Evolutionary conservation across 345 rosid genomes (phyloP), one percentile per base, ranked within the genome.

Genomic region (Populus pruinosa): DNA sequence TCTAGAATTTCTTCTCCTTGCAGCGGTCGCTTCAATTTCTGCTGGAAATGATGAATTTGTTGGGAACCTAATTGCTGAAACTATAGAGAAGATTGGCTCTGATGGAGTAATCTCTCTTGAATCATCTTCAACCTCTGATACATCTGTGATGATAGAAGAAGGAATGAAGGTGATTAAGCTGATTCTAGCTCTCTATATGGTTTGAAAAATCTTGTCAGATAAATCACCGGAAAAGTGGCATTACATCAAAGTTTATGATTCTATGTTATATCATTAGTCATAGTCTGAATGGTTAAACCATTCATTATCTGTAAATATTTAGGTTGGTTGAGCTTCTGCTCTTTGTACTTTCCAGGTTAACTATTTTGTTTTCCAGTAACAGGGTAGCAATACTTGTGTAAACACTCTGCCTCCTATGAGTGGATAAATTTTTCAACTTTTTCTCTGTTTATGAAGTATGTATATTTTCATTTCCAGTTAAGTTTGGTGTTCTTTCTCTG

Each of bases 21-120:
- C 90, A 91, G 99, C 97, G 3, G 93, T 95, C 83, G 99, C 99
- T 20, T 85, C 96, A 47, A 85, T 95, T 74, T 91, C 99, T 89
- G 87, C 97, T 84, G 98, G 97, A 55, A 93, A 93, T 33, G 91
- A 95, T 84, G 99, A 93, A 17, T 90, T 87, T 70, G 77, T 91
- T 55, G 90, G 94, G 69, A 83, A 84, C 80, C 79, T 95, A 82
- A 83, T 93, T 79, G 93, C 89, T 64, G 92, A 93, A 68, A 86
- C 93, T 79, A 83, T 95, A 50, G 89, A 89, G 56, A 90, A 87
- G 86, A 91, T 95, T 75, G 99, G 97, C 23, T 86, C 90, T 39
- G 92, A 95, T 87, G 98, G 99, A 21, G 91, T 95, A 50, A 90
- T 93, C 81, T 85, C 90, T 73, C 79, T 93, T 23, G 97, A 91